Conservation (phyloP, 768 basidiomycete genomes). For the Tylopilus felleus region DNA sequence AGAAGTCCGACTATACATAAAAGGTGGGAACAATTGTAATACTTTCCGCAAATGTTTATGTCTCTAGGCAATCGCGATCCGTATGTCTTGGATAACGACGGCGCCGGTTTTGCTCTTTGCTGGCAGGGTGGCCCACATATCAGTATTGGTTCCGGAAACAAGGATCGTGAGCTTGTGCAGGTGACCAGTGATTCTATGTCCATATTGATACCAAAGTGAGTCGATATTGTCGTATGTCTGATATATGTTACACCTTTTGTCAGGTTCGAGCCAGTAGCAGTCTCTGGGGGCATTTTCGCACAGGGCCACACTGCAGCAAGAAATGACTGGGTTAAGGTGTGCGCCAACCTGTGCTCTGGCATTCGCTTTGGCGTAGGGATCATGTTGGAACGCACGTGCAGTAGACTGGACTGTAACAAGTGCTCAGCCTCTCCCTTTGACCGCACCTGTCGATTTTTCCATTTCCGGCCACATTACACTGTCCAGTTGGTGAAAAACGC, state of each 20-base stretch:
- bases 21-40: constrained; percentile 50
- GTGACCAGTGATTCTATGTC: constrained; percentile 76
- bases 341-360: constrained; percentile 80
- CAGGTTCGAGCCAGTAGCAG: constrained; percentile 20
- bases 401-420: constrained; percentile 53
- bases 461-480: constrained; percentile 77
- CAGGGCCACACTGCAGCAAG: constrained; percentile 21
- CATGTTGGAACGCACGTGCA: constrained; percentile 77
- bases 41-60: constrained; percentile 8
- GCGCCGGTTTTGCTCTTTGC: constrained; percentile 83
- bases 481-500: constrained; percentile 57
- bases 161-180: constrained; percentile 76
- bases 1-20: constrained; percentile 78
- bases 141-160: constrained; percentile 65
- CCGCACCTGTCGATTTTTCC: constrained; percentile 75
- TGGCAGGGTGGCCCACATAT: constrained; percentile 78
- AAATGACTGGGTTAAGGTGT: constrained; percentile 59
- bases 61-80: constrained; percentile 77
- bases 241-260: constrained; percentile 1
- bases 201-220: constrained; percentile 84
- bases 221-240: constrained; percentile 4
- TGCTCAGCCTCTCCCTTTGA: constrained; percentile 65
- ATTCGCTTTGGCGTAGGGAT: constrained; percentile 86
- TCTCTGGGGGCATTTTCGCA: constrained; percentile 13
- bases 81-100: constrained; percentile 60